Evolutionary conservation across 208 protist genomes (phyloP).

Genomic region (Wallacemonas sp.): DNA sequence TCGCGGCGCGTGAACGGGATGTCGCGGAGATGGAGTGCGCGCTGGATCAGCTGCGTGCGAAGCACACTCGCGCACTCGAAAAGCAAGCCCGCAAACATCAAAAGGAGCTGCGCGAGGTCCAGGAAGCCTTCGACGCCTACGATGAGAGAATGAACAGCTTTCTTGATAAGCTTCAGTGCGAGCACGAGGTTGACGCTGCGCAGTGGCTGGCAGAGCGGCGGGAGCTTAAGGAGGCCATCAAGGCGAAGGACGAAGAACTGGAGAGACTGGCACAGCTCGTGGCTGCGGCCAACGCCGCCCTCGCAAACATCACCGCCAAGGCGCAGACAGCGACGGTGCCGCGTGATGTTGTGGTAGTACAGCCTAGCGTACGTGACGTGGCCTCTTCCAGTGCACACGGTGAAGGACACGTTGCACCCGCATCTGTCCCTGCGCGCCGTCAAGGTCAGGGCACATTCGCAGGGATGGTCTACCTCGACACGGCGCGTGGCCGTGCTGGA

Average conservation of each 20-base stretch:
- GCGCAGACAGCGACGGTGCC: neutral
- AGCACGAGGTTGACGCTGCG: constrained; percentile 29
- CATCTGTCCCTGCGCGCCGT: neutral
- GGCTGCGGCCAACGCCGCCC: neutral
- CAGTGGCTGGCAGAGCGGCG: constrained; percentile 40
- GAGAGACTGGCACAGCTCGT: constrained; percentile 10
- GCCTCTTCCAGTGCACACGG: no score
- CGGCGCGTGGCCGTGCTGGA: neutral
- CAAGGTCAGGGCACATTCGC: neutral
- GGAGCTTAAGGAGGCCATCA: constrained; percentile 31
- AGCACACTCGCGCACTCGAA: constrained; percentile 8
- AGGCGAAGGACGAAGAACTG: constrained; percentile 24
- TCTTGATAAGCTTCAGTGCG: constrained; percentile 33
- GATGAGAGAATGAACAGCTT: constrained; percentile 41
- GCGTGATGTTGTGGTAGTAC: no score
- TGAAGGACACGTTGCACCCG: no score
- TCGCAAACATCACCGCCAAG: neutral
- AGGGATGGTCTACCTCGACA: neutral
- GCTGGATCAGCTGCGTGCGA: neutral
- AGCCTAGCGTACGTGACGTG: no score
- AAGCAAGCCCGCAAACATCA: constrained; percentile 33
- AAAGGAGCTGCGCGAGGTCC: constrained; percentile 37
- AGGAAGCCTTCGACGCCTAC: constrained; percentile 52
- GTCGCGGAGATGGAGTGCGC: neutral
- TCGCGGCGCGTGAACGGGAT: constrained; percentile 15